These are phyloP conservation scores for Trichoderma breve DNA, from an alignment of 2,329 filamentous ascomycete species.

Conservation along the genomic window DNA sequence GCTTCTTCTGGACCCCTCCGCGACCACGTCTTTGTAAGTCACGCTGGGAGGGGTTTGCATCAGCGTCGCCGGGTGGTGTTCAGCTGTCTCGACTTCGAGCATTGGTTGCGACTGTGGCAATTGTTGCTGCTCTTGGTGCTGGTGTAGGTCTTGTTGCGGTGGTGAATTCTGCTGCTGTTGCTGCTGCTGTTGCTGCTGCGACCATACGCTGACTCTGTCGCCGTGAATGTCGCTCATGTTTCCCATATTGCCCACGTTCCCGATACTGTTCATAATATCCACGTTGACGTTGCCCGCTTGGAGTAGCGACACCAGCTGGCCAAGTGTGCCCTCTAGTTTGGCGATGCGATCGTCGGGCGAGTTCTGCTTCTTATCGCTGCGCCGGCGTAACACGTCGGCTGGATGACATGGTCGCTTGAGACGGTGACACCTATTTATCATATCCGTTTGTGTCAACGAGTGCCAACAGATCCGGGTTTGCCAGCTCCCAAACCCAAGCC, in stretches of 20 bases:
- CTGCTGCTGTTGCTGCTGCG: neutral
- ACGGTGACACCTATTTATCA: neutral
- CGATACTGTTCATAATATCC: neutral
- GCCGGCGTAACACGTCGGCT: neutral
- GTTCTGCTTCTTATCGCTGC: neutral
- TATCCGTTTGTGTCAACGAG: neutral
- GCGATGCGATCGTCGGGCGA: neutral
- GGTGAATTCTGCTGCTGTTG: neutral
- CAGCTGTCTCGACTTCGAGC: neutral
- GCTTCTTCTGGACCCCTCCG: neutral
- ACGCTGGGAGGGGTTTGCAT: neutral
- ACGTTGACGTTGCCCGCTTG: neutral
- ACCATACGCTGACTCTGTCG: neutral
- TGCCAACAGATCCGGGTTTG: neutral
- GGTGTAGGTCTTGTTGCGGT: neutral
- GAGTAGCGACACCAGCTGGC: neutral
- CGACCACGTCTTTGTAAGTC: neutral
- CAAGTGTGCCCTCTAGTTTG: neutral
- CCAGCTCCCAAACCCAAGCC: neutral
- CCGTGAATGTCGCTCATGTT: neutral
- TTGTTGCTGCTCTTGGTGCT: neutral
- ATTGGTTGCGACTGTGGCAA: neutral
- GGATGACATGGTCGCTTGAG: neutral
- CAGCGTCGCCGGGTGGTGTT: neutral
- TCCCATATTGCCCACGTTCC: neutral